Conservation (phyloP, 179 eudicot genomes). For the Silene vulgaris region DNA sequence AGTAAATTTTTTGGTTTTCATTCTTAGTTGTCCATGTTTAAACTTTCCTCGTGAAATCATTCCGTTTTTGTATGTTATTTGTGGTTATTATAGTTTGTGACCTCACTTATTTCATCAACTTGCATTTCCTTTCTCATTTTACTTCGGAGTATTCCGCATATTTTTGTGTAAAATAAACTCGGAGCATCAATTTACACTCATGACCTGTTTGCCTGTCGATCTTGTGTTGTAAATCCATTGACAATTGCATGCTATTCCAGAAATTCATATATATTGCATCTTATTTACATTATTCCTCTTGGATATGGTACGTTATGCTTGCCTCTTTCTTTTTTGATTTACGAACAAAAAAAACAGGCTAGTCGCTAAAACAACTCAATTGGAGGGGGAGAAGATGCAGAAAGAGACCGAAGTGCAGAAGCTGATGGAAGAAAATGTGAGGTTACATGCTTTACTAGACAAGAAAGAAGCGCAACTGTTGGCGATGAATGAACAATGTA, state of each 20-base stretch:
- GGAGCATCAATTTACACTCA: neutral
- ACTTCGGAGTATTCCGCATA: neutral
- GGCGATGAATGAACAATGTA: constrained; percentile 97
- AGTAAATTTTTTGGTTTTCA: too few relatives aligned
- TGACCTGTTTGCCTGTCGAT: neutral
- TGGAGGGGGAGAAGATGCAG: constrained; percentile 85
- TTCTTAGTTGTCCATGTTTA: neutral
- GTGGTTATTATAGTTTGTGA: neutral
- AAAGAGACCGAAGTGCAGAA: constrained; percentile 85
- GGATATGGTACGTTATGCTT: neutral
- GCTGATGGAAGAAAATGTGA: constrained; percentile 86
- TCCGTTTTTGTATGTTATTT: neutral
- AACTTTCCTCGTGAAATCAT: too few relatives aligned
- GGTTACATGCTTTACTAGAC: constrained; percentile 66
- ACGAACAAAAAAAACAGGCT: constrained; percentile 40
- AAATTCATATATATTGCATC: neutral
- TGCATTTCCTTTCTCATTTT: neutral
- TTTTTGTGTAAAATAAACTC: too few relatives aligned
- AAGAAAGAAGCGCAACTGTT: constrained; percentile 89
- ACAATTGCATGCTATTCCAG: neutral
- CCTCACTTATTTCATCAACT: neutral
- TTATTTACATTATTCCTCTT: neutral
- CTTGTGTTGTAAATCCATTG: constrained; percentile 14
- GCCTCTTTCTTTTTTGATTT: neutral
- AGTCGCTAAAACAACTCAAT: constrained; percentile 64